phyloP scores from a whole-genome alignment of 257 asterid species.

The Nicotiana obtusifolia region DNA sequence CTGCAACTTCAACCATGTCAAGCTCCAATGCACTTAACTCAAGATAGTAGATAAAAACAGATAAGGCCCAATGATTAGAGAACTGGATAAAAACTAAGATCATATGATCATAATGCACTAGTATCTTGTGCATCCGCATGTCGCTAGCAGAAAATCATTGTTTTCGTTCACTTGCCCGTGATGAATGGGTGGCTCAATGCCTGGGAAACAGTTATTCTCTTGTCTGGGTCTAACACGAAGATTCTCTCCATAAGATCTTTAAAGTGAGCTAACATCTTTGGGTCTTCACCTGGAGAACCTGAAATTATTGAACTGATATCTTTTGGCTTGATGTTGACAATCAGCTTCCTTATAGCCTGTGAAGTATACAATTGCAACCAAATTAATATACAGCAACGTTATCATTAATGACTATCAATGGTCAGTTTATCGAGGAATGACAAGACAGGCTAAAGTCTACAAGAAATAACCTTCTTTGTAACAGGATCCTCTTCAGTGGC shows the following conservation, averaged over 20 bases:
- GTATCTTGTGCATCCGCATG: conserved; percentile 67
- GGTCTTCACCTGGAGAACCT: conserved; percentile 94
- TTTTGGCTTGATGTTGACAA: conserved; percentile 82
- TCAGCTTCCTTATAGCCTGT: conserved; percentile 77
- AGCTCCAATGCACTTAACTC: conserved; percentile 54
- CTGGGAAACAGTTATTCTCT: conserved; percentile 88
- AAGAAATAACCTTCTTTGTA: conserved; percentile 67
- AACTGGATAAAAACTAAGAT: conserved; percentile 46
- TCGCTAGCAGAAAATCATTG: conserved; percentile 77
- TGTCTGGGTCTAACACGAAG: conserved; percentile 92
- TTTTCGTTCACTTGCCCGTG: conserved; percentile 98
- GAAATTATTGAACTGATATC: conserved; percentile 71
- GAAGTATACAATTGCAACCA: conserved; percentile 17
- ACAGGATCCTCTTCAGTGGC: conserved; percentile 94
- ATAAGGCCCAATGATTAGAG: conserved; percentile 76
- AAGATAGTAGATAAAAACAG: conserved; percentile 60
- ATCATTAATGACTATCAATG: neutral
- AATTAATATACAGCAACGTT: neutral
- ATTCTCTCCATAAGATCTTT: conserved; percentile 91
- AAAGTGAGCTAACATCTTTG: conserved; percentile 79
- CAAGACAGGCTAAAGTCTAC: conserved; percentile 1
- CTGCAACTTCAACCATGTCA: conserved; percentile 48
- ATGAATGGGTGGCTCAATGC: conserved; percentile 98
- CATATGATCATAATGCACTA: conserved; percentile 51
- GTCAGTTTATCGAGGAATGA: conserved; percentile 1